phyloP scores from a whole-genome alignment of 257 asterid species.

The Handroanthus guayacan region DNA sequence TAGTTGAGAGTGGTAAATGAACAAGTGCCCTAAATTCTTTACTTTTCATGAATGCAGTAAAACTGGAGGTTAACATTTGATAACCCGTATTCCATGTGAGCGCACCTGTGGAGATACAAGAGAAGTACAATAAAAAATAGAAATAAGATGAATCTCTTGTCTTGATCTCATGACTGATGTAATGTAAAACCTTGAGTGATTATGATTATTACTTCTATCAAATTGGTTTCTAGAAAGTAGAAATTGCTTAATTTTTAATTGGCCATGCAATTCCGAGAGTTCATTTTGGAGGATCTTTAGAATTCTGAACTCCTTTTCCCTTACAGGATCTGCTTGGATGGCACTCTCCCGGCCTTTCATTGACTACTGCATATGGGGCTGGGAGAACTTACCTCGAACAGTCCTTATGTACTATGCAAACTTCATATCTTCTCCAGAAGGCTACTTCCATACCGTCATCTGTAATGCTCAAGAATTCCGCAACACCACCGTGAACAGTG shows the following conservation, averaged over 20 bases:
- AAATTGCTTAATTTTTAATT: neutral
- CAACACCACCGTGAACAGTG: constrained; percentile 89
- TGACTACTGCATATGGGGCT: constrained; percentile 97
- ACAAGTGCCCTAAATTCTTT: too few relatives aligned
- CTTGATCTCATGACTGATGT: neutral
- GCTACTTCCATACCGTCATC: constrained; percentile 91
- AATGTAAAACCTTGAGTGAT: neutral
- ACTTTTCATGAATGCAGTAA: too few relatives aligned
- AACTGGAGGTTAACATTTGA: too few relatives aligned
- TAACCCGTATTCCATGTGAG: too few relatives aligned
- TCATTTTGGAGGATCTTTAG: neutral
- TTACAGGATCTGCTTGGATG: constrained; percentile 99
- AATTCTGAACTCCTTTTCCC: constrained; percentile 22
- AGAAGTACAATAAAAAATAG: neutral
- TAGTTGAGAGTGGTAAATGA: too few relatives aligned
- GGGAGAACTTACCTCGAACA: constrained; percentile 94
- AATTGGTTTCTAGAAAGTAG: neutral
- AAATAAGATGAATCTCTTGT: neutral
- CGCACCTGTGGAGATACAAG: neutral
- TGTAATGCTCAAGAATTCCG: constrained; percentile 86
- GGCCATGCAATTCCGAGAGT: neutral
- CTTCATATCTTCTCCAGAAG: constrained; percentile 95
- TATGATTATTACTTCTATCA: neutral
- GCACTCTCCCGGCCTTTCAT: constrained; percentile 85
- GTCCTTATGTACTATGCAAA: constrained; percentile 95